Evolutionary conservation across 441 rosid species (phyloP).

Genomic region (Eruca vesicaria): DNA sequence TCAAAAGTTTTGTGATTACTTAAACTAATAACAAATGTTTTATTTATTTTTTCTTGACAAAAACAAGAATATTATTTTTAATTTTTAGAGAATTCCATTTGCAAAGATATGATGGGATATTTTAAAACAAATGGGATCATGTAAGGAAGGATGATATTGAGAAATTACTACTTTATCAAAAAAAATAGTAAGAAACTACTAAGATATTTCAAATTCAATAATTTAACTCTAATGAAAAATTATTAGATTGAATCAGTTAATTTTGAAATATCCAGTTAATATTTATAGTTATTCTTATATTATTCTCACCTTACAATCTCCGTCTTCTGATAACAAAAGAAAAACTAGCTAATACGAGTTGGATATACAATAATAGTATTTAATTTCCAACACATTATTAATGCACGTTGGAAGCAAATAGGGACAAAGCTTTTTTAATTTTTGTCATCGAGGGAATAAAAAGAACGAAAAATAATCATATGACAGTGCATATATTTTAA

Average conservation of each 20-base stretch:
- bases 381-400: conserved; percentile 17
- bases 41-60: not conserved
- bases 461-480: conserved; percentile 16
- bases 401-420: conserved; percentile 38
- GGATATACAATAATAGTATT: conserved; percentile 3
- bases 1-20: not conserved
- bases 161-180: too few species aligned
- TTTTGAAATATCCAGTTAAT: not conserved
- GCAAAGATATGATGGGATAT: not conserved
- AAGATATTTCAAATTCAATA: not conserved
- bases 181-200: not conserved
- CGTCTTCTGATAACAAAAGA: not conserved
- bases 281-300: not conserved
- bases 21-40: not conserved
- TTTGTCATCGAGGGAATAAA: conserved; percentile 33
- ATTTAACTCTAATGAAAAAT: not conserved
- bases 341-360: not conserved
- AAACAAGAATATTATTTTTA: not conserved
- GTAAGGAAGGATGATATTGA: not conserved
- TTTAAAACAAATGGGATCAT: not conserved
- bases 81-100: not conserved
- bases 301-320: not conserved
- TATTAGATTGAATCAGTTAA: not conserved
- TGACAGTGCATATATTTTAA: conserved; percentile 2
- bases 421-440: conserved; percentile 25